A percentile compares a stretch with the other conserved stretches of the same genome.
Conservation (phyloP, 768 basidiomycete genomes). For the Boletus bicolor region DNA sequence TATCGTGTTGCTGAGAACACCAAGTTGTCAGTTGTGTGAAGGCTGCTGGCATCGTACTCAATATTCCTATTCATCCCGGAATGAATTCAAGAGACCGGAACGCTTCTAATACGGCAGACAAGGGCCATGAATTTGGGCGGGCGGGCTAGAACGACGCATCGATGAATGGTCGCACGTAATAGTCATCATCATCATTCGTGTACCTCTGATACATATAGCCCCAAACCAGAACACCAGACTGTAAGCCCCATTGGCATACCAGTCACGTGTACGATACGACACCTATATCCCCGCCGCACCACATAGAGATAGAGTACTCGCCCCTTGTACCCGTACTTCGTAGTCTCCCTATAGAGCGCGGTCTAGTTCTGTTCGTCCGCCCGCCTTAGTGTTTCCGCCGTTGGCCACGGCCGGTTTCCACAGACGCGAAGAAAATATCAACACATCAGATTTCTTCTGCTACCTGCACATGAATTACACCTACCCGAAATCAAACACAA, state of each 20-base stretch:
- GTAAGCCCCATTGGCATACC: too few relatives aligned
- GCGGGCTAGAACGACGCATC: background rate
- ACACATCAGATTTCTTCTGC: background rate
- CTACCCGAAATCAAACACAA: background rate
- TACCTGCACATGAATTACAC: slow-evolving; percentile 5
- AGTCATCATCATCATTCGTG: background rate
- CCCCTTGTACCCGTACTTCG: too few relatives aligned
- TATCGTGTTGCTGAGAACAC: background rate
- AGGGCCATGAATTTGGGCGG: background rate
- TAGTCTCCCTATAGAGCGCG: too few relatives aligned
- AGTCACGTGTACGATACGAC: too few relatives aligned
- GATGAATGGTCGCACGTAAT: background rate
- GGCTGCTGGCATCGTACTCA: too few relatives aligned
- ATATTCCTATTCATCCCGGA: background rate
- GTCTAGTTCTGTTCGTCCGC: too few relatives aligned
- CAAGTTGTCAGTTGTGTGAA: too few relatives aligned
- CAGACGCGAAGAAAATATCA: background rate
- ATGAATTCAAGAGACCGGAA: background rate
- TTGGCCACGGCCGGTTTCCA: too few relatives aligned
- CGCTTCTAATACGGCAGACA: background rate
- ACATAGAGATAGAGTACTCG: too few relatives aligned
- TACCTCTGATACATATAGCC: background rate
- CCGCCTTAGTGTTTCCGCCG: too few relatives aligned
- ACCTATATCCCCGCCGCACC: too few relatives aligned
- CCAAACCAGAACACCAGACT: background rate